Evolutionary conservation across 257 asterid genomes (phyloP).

Genomic region (Jacaranda mimosifolia): DNA sequence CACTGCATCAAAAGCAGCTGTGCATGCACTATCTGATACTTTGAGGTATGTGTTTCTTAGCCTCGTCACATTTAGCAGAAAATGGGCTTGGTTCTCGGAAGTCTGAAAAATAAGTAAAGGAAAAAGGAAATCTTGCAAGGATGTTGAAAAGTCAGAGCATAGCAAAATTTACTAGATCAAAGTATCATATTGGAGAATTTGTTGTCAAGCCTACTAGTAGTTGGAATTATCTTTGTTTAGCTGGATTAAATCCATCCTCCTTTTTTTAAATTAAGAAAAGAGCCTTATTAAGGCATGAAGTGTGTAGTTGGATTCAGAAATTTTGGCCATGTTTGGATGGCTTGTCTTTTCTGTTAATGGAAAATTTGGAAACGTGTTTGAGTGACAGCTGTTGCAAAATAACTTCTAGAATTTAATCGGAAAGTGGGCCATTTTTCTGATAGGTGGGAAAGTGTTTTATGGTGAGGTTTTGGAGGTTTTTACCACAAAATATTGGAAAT

Average conservation of each 20-base stretch:
- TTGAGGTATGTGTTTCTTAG: conserved; percentile 59
- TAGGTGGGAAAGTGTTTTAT: too few relatives aligned
- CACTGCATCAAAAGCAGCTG: conserved; percentile 90
- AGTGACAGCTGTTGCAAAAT: too few relatives aligned
- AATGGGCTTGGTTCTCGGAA: not conserved
- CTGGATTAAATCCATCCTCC: not conserved
- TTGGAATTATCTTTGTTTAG: not conserved
- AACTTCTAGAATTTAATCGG: too few relatives aligned
- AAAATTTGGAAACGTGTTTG: too few relatives aligned
- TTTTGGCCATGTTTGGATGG: too few relatives aligned
- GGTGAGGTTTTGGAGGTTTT: too few relatives aligned
- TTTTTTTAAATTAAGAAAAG: not conserved
- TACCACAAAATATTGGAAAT: too few relatives aligned
- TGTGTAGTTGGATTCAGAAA: too few relatives aligned
- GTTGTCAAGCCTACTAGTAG: not conserved
- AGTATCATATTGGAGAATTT: not conserved
- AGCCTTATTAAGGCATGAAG: too few relatives aligned
- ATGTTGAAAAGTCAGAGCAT: not conserved
- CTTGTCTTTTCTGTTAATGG: too few relatives aligned
- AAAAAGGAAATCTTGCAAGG: not conserved
- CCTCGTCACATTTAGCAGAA: conserved; percentile 5
- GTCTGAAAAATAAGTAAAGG: not conserved
- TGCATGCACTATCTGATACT: conserved; percentile 78
- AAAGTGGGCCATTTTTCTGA: too few relatives aligned
- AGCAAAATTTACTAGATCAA: not conserved